These are phyloP conservation scores for Apiospora kogelbergensis DNA, from an alignment of 2,329 filamentous ascomycete species.

Conservation along the genomic window DNA sequence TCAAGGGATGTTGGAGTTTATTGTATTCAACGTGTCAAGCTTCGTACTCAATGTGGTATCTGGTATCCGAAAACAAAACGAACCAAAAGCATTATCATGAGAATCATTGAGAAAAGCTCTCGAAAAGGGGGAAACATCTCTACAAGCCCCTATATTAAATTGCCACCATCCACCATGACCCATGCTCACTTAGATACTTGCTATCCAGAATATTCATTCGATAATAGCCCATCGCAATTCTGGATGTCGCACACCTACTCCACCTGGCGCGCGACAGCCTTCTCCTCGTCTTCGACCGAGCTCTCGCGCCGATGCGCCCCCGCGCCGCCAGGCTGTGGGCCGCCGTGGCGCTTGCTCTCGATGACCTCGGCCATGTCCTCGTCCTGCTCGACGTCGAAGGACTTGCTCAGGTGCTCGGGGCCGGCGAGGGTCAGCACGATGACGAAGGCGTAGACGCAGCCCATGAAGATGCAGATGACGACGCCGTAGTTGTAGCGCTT, in stretches of 20 bases:
- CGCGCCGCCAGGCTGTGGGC: constrained; percentile 23
- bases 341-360: constrained; percentile 33
- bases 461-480: constrained; percentile 92
- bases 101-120: not conserved
- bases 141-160: not conserved
- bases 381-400: constrained; percentile 51
- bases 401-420: constrained; percentile 51
- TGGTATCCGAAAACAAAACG: not conserved
- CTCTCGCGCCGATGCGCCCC: constrained; percentile 13
- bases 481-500: constrained; percentile 72
- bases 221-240: no score
- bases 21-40: not conserved
- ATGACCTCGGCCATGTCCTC: constrained; percentile 47
- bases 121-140: no score
- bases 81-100: not conserved
- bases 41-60: not conserved
- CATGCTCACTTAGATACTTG: not conserved
- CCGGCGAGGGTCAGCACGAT: constrained; percentile 64
- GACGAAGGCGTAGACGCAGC: constrained; percentile 69
- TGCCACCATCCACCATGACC: not conserved
- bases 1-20: fast-evolving
- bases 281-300: constrained; percentile 28
- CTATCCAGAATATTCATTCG: not conserved
- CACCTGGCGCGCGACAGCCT: constrained; percentile 21
- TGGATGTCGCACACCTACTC: constrained; percentile 10